Evolutionary conservation across 2,329 filamentous ascomycete genomes (phyloP).

Genomic region (Neopestalotiopsis rosae): DNA sequence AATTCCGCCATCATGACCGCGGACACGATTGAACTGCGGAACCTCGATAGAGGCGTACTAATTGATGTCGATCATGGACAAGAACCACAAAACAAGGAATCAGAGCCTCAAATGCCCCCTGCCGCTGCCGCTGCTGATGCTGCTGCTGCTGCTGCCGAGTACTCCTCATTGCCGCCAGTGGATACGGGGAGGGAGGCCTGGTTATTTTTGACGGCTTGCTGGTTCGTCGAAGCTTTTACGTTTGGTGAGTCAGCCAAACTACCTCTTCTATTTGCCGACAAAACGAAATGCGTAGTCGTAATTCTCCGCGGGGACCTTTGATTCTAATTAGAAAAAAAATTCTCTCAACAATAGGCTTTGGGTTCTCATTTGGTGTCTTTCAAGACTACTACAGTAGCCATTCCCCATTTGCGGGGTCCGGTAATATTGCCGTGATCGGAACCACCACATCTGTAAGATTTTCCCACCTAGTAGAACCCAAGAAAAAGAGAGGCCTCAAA

Average conservation of each 20-base stretch:
- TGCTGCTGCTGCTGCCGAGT: no score
- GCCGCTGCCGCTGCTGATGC: neutral
- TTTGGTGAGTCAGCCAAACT: conserved; percentile 5
- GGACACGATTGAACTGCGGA: conserved; percentile 4
- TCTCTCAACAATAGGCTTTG: neutral
- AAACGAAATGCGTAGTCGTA: neutral
- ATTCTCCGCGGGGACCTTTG: neutral
- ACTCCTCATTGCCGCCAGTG: conserved; percentile 10
- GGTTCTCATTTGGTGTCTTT: conserved; percentile 13
- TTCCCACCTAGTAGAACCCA: neutral
- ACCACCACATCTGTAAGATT: conserved; percentile 7
- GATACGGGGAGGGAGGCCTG: conserved; percentile 11
- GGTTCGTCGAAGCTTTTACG: conserved; percentile 15
- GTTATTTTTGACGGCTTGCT: conserved; percentile 16
- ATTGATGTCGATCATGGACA: neutral
- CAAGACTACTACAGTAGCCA: conserved; percentile 12
- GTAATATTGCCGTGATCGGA: conserved; percentile 14
- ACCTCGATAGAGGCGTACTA: neutral
- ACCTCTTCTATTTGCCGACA: neutral
- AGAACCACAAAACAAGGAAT: neutral
- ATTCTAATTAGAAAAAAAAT: neutral
- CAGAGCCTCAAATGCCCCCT: neutral
- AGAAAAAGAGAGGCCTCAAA: neutral
- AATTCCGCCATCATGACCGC: neutral
- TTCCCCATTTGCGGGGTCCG: conserved; percentile 6